These are phyloP conservation scores for Incumbomyces delicatus DNA, from an alignment of 2,329 filamentous ascomycete species.

Conservation along the genomic window DNA sequence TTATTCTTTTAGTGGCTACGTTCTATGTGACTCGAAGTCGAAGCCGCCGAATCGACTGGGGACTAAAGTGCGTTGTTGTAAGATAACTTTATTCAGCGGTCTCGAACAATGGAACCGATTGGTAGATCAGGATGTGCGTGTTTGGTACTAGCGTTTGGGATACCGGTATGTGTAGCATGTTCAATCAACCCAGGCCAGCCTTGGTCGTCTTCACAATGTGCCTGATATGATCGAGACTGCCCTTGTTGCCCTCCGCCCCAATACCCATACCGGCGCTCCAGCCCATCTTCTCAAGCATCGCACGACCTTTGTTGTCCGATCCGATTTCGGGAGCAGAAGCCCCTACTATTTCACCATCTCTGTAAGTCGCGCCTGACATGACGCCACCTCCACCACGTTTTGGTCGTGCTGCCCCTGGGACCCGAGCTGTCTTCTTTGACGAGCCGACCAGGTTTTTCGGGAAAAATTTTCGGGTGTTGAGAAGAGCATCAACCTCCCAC, in stretches of 20 bases:
- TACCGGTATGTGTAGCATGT: too few species aligned
- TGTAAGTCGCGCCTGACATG: slow-evolving; percentile 48
- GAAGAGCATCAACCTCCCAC: slow-evolving; percentile 30
- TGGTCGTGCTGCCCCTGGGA: slow-evolving; percentile 19
- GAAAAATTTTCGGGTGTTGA: slow-evolving; percentile 20
- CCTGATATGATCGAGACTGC: slow-evolving; percentile 73
- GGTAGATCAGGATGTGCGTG: too few species aligned
- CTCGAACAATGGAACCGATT: too few species aligned
- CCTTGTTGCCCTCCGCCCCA: slow-evolving; percentile 73
- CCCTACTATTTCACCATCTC: slow-evolving; percentile 81
- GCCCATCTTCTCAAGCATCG: slow-evolving; percentile 94
- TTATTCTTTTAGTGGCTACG: too few species aligned
- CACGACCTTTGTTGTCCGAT: slow-evolving; percentile 68
- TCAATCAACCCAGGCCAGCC: slow-evolving; percentile 59
- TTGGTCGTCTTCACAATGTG: slow-evolving; percentile 82
- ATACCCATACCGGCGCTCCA: slow-evolving; percentile 82
- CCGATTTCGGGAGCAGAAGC: slow-evolving; percentile 76
- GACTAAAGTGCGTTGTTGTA: too few species aligned
- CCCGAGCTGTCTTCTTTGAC: slow-evolving; percentile 4
- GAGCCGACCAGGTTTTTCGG: slow-evolving; percentile 9
- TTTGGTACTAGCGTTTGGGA: too few species aligned
- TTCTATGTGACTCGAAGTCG: too few species aligned
- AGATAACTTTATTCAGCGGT: too few species aligned
- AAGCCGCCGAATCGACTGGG: too few species aligned
- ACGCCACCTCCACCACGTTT: slow-evolving; percentile 27